Evolutionary conservation across 225 moss, liverwort and hornwort genomes (phyloP).

Genomic region (Physcomitrium patens): DNA sequence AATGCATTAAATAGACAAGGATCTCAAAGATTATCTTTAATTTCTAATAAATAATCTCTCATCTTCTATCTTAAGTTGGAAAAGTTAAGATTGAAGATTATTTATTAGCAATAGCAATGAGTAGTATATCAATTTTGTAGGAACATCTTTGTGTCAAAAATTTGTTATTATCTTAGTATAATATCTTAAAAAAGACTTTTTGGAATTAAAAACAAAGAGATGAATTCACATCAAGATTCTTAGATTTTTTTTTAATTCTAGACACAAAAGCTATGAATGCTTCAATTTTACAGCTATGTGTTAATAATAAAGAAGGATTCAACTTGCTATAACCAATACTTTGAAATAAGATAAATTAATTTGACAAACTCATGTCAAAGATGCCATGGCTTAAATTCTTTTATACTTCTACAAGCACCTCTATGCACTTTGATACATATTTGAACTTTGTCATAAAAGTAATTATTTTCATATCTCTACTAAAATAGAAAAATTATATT

Average conservation of each 20-base stretch:
- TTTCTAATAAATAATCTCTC: too few species aligned
- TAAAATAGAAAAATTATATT: neutral
- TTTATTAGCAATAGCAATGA: slow-evolving; percentile 38
- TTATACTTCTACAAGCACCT: neutral
- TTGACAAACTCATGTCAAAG: neutral
- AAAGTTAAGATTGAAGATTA: slow-evolving; percentile 33
- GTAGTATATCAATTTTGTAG: slow-evolving; percentile 24
- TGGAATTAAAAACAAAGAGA: neutral
- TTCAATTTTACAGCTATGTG: slow-evolving; percentile 73
- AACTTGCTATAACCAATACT: slow-evolving; percentile 72
- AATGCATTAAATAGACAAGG: slow-evolving; percentile 4
- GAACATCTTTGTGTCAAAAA: slow-evolving; percentile 39
- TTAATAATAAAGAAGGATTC: slow-evolving; percentile 83
- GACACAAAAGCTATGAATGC: slow-evolving; percentile 44
- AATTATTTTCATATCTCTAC: neutral
- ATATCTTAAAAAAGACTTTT: neutral
- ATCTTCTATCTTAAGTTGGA: too few species aligned
- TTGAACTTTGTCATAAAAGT: neutral
- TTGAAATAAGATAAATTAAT: slow-evolving; percentile 80
- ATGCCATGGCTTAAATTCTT: neutral
- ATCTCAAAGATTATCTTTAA: slow-evolving; percentile 6
- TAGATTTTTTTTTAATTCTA: slow-evolving; percentile 36
- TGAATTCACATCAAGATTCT: neutral
- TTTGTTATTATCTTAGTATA: neutral
- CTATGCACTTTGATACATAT: neutral